These are phyloP conservation scores for Cryphonectria radicalis DNA, from an alignment of 2,329 filamentous ascomycete genomes.

Conservation along the genomic window DNA sequence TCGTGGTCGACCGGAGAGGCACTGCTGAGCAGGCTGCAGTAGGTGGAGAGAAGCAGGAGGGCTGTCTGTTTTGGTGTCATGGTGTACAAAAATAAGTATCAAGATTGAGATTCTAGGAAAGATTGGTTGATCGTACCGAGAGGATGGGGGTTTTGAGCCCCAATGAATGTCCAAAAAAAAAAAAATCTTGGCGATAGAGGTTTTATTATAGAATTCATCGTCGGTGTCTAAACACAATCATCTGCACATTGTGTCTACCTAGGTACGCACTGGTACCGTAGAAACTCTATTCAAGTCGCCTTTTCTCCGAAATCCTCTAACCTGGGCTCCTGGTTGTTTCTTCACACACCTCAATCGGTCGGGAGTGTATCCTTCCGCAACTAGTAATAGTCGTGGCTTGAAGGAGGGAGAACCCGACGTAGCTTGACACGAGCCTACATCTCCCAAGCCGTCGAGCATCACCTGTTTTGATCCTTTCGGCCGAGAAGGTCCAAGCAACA, in stretches of 20 bases:
- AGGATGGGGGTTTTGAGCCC: not conserved
- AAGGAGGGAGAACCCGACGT: not conserved
- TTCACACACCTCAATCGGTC: not conserved
- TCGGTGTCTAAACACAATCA: not conserved
- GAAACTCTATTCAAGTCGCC: not conserved
- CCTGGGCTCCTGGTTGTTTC: not conserved
- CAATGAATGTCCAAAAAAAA: not conserved
- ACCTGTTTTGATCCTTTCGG: not conserved
- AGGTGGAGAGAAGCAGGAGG: constrained; percentile 35
- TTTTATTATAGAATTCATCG: not conserved
- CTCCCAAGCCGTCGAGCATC: not conserved
- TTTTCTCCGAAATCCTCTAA: not conserved
- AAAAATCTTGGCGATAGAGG: not conserved
- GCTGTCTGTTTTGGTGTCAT: constrained; percentile 27
- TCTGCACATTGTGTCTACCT: not conserved
- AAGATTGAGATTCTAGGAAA: not conserved
- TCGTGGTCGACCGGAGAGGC: constrained; percentile 60
- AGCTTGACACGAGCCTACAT: not conserved
- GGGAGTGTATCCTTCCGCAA: not conserved
- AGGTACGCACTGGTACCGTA: too few species aligned
- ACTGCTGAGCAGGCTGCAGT: constrained; percentile 47
- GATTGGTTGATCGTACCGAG: not conserved
- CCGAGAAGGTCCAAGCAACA: not conserved
- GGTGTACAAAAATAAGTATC: constrained; percentile 12
- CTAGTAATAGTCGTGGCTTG: not conserved